Base-by-base conservation (phyloP, 495 filamentous ascomycete species). In the Darksidea phi region DNA sequence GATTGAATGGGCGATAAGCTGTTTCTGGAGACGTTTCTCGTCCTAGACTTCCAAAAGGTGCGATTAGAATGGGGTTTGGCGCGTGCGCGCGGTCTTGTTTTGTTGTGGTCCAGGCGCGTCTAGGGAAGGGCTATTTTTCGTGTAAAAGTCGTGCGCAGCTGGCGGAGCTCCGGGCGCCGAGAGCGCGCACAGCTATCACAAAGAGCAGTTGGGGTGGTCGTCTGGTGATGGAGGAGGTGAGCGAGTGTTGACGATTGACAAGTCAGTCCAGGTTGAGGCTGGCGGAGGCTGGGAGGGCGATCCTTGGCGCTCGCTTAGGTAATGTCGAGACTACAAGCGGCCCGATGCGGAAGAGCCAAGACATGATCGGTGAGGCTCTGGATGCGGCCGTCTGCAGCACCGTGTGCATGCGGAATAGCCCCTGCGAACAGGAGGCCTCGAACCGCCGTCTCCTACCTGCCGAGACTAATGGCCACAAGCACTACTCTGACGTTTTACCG, bases 41-140 rank as follows among this genome's bases (percentile, higher is more conserved):
- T 32, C 45, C 25, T 50, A 17, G 41, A 3, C 5, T 43, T 15
- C 15, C 41, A 43, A 43, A 43, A 20, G 13, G 6, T 15, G 6
- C 41, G 41, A 43, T 3, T 43, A 18, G 46, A 38, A 32, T 41
- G 23, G 42, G 43, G 17, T 50, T 24, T 3, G 12, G 42, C 13
- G 25, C 20, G 32, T 6, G 34, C 51, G 54, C 45, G 25, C 15
- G 49, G 26, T 24, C 26, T 46, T 42, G 24, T 23, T 51, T 61
- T 61, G 59, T 61, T 53, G 25, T 60, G 54, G 51, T 48, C 43
- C 12, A 18, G 54, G 48, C 53, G 61, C 61, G 61, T 64, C 46
- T 15, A 12, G 34, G 1, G 11, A n/a, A 43, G 26, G 18, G 25
- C 32, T 13, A 36, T 18, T 12, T 43, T 15, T 10, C 37, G 38